Conservation (phyloP, 2,329 filamentous ascomycete genomes). For the Celoporthe dispersa region DNA sequence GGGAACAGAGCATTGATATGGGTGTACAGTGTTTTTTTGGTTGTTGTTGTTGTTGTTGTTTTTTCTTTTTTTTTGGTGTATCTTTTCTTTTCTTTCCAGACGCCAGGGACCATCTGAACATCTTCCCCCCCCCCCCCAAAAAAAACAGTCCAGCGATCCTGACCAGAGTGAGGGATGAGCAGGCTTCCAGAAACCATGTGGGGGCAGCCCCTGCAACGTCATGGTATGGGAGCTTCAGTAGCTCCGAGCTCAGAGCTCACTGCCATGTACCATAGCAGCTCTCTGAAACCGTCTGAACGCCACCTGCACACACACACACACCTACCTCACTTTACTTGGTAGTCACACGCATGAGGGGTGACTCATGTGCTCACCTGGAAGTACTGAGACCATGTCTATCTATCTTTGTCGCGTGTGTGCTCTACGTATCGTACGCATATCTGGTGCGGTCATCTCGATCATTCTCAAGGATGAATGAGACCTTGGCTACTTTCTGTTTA, state of each 20-base stretch:
- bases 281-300: not conserved
- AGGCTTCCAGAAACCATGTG: not conserved
- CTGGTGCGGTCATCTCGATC: too few species aligned
- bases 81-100: too few species aligned
- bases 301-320: not conserved
- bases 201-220: not conserved
- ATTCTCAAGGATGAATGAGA: not conserved
- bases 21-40: not conserved
- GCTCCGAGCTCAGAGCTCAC: not conserved
- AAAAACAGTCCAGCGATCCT: too few species aligned
- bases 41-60: too few species aligned
- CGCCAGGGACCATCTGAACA: too few species aligned
- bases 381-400: too few species aligned
- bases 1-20: not conserved
- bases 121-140: too few species aligned
- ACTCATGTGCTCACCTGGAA: not conserved
- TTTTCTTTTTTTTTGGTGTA: too few species aligned
- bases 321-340: not conserved
- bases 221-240: not conserved
- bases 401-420: too few species aligned
- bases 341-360: not conserved
- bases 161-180: not conserved
- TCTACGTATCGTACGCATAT: too few species aligned
- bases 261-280: not conserved
- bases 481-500: too few species aligned